Base-by-base conservation (phyloP, 352 stramenopile genomes). In the Globisporangium perplexum region DNA sequence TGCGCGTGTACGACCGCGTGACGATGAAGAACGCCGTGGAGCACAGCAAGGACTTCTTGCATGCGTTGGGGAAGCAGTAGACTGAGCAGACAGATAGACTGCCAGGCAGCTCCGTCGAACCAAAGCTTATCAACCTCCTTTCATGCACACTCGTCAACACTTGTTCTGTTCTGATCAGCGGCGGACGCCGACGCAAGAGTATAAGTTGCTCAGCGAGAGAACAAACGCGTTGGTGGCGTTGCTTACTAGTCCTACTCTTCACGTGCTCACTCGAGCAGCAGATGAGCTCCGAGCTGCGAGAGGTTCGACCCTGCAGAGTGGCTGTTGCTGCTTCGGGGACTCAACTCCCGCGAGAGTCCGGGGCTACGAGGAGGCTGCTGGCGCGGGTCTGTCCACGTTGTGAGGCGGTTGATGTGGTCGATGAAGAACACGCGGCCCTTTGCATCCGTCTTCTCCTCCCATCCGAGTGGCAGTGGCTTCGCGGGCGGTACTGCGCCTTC, bases 341-440 rank as follows among this genome's bases (percentile, higher is more conserved):
- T 59, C 35, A 30, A 45, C 18, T 17, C 20, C n/a, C 47, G 50
- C 28, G 55, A 46, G 12, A 24, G n/a, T 7, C 15, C n/a, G 4
- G 50, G 46, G 36, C 51, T 64, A 1, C 43, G 35, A 3, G 30
- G 46, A 12, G 46, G 22, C 14, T 26, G 30, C 35, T 57, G 18
- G 4, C 78, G 68, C 1, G 78, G 78, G 45, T 90, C 78, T 1
- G 65, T 68, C 82, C 82, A 90, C 15, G 82, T 92, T 4, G 79
- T 92, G 47, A 76, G 53, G 23, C 77, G 72, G 51, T 84, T 86
- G 60, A 86, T 76, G 62, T 92, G 82, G 52, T 89, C 82, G 50
- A 92, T 72, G 56, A 73, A 92, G 57, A 88, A 90, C 12, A 66
- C 55, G 41, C 82, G 68, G 26, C 79, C 82, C 50, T 92, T 89